phyloP scores from a whole-genome alignment of 768 basidiomycete genomes.

The Obba rivulosa region DNA sequence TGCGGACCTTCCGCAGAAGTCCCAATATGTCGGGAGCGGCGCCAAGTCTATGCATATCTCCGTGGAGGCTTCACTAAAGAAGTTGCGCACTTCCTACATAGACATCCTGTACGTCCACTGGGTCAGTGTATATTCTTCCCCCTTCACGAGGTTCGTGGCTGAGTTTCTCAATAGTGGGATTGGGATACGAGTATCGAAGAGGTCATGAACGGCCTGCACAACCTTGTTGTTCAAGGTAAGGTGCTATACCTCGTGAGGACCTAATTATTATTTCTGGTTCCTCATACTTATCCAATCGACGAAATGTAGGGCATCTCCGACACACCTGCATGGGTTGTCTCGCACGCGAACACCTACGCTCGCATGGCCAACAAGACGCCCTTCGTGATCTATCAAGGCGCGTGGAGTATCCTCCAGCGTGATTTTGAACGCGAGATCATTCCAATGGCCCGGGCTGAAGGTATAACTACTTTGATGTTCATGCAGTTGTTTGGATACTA shows the following conservation, averaged over 20 bases:
- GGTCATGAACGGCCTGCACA: slow-evolving; percentile 47
- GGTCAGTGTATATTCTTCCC: slow-evolving; percentile 2
- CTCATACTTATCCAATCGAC: background rate
- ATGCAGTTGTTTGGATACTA: no score
- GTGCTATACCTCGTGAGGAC: slow-evolving; percentile 28
- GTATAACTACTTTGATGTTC: slow-evolving; percentile 14
- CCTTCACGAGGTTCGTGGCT: background rate
- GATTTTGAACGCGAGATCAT: slow-evolving; percentile 39
- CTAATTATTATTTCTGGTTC: background rate
- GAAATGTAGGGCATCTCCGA: slow-evolving; percentile 16
- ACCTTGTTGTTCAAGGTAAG: slow-evolving; percentile 45
- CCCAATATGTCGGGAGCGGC: slow-evolving; percentile 40
- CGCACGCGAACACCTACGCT: slow-evolving; percentile 32
- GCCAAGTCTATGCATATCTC: slow-evolving; percentile 29
- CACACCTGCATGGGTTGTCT: slow-evolving; percentile 29
- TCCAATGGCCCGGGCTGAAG: slow-evolving; percentile 17
- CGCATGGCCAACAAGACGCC: slow-evolving; percentile 30
- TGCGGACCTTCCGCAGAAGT: slow-evolving; percentile 19
- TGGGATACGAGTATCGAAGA: slow-evolving; percentile 47
- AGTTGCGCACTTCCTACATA: slow-evolving; percentile 54
- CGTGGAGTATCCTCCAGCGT: slow-evolving; percentile 22
- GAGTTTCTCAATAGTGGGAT: slow-evolving; percentile 32
- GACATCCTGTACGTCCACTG: slow-evolving; percentile 53
- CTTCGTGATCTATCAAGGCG: slow-evolving; percentile 36
- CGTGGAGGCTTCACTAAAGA: slow-evolving; percentile 35